A percentile compares a stretch with the other conserved stretches of the same genome.
These are phyloP conservation scores for Phytopythium montanum DNA, from an alignment of 352 stramenopile genomes.

Conservation along the genomic window DNA sequence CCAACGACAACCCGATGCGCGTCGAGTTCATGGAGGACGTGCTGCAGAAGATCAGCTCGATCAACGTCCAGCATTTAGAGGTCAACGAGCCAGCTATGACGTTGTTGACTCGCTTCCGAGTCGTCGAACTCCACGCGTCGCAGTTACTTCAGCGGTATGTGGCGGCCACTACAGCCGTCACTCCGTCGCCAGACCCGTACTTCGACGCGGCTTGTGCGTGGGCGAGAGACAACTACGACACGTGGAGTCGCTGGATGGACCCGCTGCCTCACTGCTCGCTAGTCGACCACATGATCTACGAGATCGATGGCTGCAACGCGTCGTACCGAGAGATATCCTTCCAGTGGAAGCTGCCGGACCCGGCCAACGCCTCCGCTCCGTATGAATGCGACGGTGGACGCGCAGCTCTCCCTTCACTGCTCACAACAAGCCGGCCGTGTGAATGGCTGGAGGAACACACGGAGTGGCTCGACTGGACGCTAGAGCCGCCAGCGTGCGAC, in stretches of 20 bases:
- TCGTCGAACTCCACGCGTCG: constrained; percentile 34
- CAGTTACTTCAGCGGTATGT: constrained; percentile 29
- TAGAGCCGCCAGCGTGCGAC: constrained; percentile 17
- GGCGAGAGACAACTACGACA: constrained; percentile 19
- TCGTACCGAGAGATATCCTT: constrained; percentile 11
- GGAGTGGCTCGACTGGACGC: constrained; percentile 22
- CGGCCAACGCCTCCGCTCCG: constrained; percentile 14
- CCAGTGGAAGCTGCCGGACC: constrained; percentile 13
- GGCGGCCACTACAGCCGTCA: not conserved
- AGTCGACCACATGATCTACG: constrained; percentile 12
- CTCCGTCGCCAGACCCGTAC: constrained; percentile 16
- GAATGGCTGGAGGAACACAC: constrained; percentile 12
- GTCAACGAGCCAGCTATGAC: constrained; percentile 9
- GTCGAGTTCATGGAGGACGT: constrained; percentile 32
- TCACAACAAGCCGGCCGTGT: constrained; percentile 24
- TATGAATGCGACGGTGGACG: constrained; percentile 28
- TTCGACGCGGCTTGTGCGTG: constrained; percentile 30
- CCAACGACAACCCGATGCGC: constrained; percentile 34
- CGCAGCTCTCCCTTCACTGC: constrained; percentile 9
- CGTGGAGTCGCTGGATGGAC: constrained; percentile 12
- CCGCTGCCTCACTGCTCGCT: constrained; percentile 9
- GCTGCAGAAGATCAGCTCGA: constrained; percentile 31
- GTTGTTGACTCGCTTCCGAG: constrained; percentile 24
- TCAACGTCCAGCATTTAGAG: constrained; percentile 9
- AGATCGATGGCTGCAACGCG: constrained; percentile 9